Base-by-base conservation (phyloP, 257 asterid genomes). In the Galeopsis tetrahit region DNA sequence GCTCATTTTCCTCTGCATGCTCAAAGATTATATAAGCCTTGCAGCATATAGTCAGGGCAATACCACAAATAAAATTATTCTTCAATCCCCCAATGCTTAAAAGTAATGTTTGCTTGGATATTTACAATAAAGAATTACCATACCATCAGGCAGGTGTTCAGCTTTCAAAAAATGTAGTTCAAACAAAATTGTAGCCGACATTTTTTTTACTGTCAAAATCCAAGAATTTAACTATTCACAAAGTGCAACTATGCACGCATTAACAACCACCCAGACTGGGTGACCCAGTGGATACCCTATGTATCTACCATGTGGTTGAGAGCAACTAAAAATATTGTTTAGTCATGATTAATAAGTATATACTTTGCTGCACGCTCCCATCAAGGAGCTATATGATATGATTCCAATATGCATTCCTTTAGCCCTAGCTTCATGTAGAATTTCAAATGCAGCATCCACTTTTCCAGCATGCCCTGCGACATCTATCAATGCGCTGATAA, bases 351-450 rank as follows among this genome's bases (percentile, higher is more conserved):
- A 66, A 63, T 32, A 70, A 6, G 60, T 55, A 58, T 88, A 63
- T 87, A 94, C 99, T 78, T 91, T 94, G 87, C 96, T 80, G 80
- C 98, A 94, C 74, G 99, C 99, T 80, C 99, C 99, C 99, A 94
- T 94, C 87, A 94, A 81, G 80, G 99, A 91, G 87, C 98, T 88
- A 76, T 91, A 90, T 49, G 99, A 84, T 81, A 94, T 81, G 65
- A 82, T 81, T 73, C 99, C 99, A 67, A 87, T 81, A 70, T 77
- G 87, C 87, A 87, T 77, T 82, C 97, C 96, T 77, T 84, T 87
- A 63, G 84, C 81, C 79, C 85, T 86, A 75, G 93, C 93, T 63
- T 88, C 96, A 80, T 91, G 84, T 51, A 87, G 80, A 72, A 91
- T 87, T 81, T 88, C 97, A 85, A 88, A 92, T 73, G 99, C 99